Evolutionary conservation across 495 filamentous ascomycete species (phyloP).

Genomic region (Amniculicola lignicola): DNA sequence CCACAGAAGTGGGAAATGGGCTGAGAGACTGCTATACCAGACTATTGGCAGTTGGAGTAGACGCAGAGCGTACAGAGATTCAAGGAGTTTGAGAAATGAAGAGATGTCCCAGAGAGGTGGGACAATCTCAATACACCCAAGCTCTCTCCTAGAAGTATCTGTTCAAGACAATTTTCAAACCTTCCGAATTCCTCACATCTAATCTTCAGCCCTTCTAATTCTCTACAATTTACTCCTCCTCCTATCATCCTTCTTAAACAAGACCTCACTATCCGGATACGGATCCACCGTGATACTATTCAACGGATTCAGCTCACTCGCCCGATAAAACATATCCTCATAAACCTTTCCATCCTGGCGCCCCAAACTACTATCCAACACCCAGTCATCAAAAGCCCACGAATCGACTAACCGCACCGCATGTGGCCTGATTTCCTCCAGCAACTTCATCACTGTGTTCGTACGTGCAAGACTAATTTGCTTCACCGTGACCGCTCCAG

Average conservation of each 20-base stretch:
- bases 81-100: no score
- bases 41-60: no score
- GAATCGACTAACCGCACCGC: slow-evolving; percentile 63
- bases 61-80: no score
- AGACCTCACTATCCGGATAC: slow-evolving; percentile 58
- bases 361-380: slow-evolving; percentile 62
- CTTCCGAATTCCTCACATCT: no score
- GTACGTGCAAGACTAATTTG: slow-evolving; percentile 62
- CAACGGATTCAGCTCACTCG: slow-evolving; percentile 64
- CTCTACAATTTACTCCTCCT: slow-evolving; percentile 3
- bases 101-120: no score
- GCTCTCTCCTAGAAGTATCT: no score
- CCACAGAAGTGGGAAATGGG: no score
- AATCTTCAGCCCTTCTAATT: no score
- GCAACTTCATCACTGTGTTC: slow-evolving; percentile 59
- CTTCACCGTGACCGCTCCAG: slow-evolving; percentile 58
- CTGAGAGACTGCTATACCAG: no score
- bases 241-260: slow-evolving; percentile 50
- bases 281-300: slow-evolving; percentile 65
- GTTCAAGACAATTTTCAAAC: no score
- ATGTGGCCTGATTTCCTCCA: slow-evolving; percentile 65
- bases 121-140: no score
- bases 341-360: slow-evolving; percentile 66
- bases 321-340: slow-evolving; percentile 64
- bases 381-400: slow-evolving; percentile 69